Conservation (phyloP, 192 early-diverging fungal species). For the Backusella tarrabulga region DNA sequence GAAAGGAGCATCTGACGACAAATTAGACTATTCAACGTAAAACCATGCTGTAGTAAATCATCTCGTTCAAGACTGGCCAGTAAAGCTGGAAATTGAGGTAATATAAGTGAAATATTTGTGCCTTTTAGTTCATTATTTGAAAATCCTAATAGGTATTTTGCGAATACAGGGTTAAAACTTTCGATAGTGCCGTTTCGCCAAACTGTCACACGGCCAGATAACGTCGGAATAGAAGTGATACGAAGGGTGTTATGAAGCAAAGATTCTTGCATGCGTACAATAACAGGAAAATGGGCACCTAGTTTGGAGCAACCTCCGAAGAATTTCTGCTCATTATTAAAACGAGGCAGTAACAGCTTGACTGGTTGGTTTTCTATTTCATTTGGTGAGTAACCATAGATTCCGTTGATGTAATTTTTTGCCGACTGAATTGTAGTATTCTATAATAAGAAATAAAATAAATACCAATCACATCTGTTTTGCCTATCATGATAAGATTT, state of each 20-base stretch:
- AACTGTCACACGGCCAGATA: constrained; percentile 61
- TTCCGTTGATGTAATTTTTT: constrained; percentile 42
- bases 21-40: constrained; percentile 20
- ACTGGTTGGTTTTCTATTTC: constrained; percentile 37
- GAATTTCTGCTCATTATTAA: constrained; percentile 35
- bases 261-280: constrained; percentile 31
- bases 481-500: neutral
- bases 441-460: neutral
- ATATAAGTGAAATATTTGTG: constrained; percentile 43
- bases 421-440: constrained; percentile 49
- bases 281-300: constrained; percentile 57
- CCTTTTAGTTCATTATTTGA: constrained; percentile 45
- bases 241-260: constrained; percentile 39
- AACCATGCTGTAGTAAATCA: constrained; percentile 21
- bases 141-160: constrained; percentile 64
- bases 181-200: constrained; percentile 43
- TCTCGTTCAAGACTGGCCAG: constrained; percentile 41
- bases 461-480: neutral
- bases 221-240: constrained; percentile 63
- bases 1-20: constrained; percentile 20
- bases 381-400: constrained; percentile 48
- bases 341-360: neutral
- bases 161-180: constrained; percentile 54
- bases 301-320: constrained; percentile 52
- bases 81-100: constrained; percentile 58